Base-by-base conservation (phyloP, 192 early-diverging fungal genomes). In the Coemansia nantahalensis region DNA sequence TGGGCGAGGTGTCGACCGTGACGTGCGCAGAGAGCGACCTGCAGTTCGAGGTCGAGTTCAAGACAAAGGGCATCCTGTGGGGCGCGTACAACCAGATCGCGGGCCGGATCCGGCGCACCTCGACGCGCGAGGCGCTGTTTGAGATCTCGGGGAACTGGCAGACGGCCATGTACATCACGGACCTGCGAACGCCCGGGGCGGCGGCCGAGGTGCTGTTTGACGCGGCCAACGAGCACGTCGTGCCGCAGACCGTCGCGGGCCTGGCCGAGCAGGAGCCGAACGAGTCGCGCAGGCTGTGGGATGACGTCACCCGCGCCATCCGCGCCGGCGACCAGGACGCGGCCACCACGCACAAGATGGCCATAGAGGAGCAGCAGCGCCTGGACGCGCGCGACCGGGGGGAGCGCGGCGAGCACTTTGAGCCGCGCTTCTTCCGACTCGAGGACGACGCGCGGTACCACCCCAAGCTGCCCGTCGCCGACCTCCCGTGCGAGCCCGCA, bases 101-200 rank as follows among this genome's bases (percentile, higher is more conserved):
- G 9, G 94, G 90, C 61, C 89, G 90, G 38, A 92, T 96, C 66
- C 86, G 84, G 47, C 79, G 78, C 45, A 82, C 82, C 32, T 84
- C 86, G 5, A 84, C 87, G n/a, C 80, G 79, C 8, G 85, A 94
- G 57, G 65, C 59, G 0, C 68, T 96, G 31, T 89, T 85, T 52
- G 87, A 87, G n/a, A 83, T 96, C 44, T 74, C 74, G n/a, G 95
- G 95, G 23, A 87, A 87, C 55, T 98, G 95, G 95, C 83, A 87
- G 16, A 84, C 86, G 16, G 68, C 78, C 23, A 83, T 92, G 26
- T 60, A 62, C 43, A 70, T 77, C 17, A 48, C 56, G 28, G 56
- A 64, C 34, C 54, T 39, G 37, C 53, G 44, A 26, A 39, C 18
- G 8, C 9, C 8, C 23, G 37, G 41, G 1, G 21, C 22, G 37